These are phyloP conservation scores for Dothiorella sarmentorum DNA, from an alignment of 2,329 filamentous ascomycete genomes.

Conservation along the genomic window DNA sequence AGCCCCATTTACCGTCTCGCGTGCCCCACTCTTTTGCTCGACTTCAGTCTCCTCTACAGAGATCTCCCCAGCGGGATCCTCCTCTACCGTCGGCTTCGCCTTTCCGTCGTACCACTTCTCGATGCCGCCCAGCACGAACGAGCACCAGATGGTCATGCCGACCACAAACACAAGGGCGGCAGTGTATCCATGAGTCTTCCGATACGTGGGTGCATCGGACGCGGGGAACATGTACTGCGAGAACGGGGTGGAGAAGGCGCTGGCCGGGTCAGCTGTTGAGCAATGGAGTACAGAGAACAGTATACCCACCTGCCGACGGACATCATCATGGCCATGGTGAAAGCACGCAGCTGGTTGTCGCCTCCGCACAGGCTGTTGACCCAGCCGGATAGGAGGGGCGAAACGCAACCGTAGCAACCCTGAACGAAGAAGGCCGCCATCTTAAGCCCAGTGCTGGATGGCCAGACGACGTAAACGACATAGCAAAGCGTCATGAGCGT, in stretches of 20 bases:
- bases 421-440: slow-evolving; percentile 42
- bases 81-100: neutral
- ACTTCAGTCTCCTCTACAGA: neutral
- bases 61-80: neutral
- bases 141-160: slow-evolving; percentile 19
- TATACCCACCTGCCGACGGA: slow-evolving; percentile 14
- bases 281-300: too few species aligned
- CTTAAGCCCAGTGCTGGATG: slow-evolving; percentile 35
- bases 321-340: slow-evolving; percentile 32
- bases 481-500: slow-evolving; percentile 37
- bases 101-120: slow-evolving; percentile 7
- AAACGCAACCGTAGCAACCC: slow-evolving; percentile 44
- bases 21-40: neutral
- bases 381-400: slow-evolving; percentile 43
- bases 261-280: neutral
- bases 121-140: neutral
- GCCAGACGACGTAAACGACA: slow-evolving; percentile 39
- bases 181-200: slow-evolving; percentile 15
- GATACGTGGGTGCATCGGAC: slow-evolving; percentile 17
- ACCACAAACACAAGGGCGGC: slow-evolving; percentile 20
- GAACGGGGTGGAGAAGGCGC: slow-evolving; percentile 17
- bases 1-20: neutral
- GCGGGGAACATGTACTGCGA: slow-evolving; percentile 21
- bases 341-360: slow-evolving; percentile 44
- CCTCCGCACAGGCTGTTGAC: slow-evolving; percentile 41